A percentile compares a stretch with the other conserved stretches of the same genome.
Conservation (phyloP, 2,329 filamentous ascomycete genomes). For the Sclerotinia sclerotiorum region DNA sequence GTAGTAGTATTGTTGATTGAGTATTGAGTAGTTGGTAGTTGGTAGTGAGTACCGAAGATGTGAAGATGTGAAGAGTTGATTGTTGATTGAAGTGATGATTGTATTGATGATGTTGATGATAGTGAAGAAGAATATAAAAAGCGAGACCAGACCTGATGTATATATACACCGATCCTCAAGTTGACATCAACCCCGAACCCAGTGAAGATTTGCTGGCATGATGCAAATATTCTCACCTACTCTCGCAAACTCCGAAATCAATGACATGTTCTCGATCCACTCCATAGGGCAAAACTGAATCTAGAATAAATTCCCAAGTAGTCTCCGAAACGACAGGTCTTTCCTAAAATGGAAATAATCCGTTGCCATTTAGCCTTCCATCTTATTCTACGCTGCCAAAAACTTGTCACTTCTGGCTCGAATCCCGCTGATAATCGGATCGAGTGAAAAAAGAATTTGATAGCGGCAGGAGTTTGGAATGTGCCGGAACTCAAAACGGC, state of each 20-base stretch:
- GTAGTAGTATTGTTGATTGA: background rate
- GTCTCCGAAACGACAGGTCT: background rate
- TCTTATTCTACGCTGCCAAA: background rate
- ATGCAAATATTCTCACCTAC: conserved; percentile 12
- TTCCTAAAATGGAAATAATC: background rate
- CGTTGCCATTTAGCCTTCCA: background rate
- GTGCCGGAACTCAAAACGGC: conserved; percentile 6
- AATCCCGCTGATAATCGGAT: background rate
- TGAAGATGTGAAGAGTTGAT: conserved; percentile 6
- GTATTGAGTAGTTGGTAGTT: background rate
- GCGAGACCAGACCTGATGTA: background rate
- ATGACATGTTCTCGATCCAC: conserved; percentile 15
- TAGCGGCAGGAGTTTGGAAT: conserved; percentile 3
- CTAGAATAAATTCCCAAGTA: background rate
- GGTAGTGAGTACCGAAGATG: background rate
- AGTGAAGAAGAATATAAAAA: conserved; percentile 4
- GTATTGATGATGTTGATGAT: conserved; percentile 20
- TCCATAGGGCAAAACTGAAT: conserved; percentile 10
- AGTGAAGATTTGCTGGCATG: background rate
- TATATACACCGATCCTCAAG: conserved; percentile 1
- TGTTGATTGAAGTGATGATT: conserved; percentile 9
- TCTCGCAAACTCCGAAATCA: conserved; percentile 11
- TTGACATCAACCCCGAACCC: background rate
- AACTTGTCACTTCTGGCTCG: background rate
- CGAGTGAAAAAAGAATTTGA: background rate